phyloP scores from a whole-genome alignment of 768 basidiomycete genomes.

The Boletus sp. region DNA sequence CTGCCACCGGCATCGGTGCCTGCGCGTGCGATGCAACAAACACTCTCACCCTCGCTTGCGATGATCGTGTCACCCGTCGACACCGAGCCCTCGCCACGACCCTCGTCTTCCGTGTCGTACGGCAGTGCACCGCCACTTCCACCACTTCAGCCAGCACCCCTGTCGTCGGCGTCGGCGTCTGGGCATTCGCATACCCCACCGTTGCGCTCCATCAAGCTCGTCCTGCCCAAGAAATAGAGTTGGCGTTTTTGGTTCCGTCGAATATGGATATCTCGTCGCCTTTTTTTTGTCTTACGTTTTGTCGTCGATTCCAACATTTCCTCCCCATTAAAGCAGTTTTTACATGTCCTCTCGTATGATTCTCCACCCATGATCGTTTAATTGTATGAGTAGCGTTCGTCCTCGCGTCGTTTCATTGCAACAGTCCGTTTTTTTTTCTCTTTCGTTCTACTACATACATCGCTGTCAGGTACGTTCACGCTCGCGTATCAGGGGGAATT shows the following conservation, averaged over 20 bases:
- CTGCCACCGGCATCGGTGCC: slow-evolving; percentile 23
- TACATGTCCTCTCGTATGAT: background rate
- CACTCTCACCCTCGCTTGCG: slow-evolving; percentile 33
- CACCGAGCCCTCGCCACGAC: slow-evolving; percentile 33
- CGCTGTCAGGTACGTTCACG: too few species aligned
- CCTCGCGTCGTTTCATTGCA: background rate
- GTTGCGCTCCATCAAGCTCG: slow-evolving; percentile 30
- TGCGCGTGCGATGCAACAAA: slow-evolving; percentile 34
- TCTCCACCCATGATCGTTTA: background rate
- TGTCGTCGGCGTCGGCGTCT: background rate
- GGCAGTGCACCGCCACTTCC: slow-evolving; percentile 9
- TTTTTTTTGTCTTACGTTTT: background rate
- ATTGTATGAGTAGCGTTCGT: slow-evolving; percentile 16
- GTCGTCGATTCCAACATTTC: background rate
- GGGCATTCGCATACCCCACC: slow-evolving; percentile 30
- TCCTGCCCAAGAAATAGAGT: slow-evolving; percentile 31
- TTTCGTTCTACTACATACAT: too few species aligned
- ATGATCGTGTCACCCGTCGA: slow-evolving; percentile 37
- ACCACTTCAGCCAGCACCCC: slow-evolving; percentile 12
- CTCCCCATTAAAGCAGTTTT: background rate
- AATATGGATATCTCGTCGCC: background rate
- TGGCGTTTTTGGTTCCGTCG: background rate
- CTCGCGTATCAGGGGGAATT: background rate
- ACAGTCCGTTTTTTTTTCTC: background rate
- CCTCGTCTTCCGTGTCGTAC: slow-evolving; percentile 27